Conservation (phyloP, 2,329 filamentous ascomycete genomes). For the Passalora sequoiae region DNA sequence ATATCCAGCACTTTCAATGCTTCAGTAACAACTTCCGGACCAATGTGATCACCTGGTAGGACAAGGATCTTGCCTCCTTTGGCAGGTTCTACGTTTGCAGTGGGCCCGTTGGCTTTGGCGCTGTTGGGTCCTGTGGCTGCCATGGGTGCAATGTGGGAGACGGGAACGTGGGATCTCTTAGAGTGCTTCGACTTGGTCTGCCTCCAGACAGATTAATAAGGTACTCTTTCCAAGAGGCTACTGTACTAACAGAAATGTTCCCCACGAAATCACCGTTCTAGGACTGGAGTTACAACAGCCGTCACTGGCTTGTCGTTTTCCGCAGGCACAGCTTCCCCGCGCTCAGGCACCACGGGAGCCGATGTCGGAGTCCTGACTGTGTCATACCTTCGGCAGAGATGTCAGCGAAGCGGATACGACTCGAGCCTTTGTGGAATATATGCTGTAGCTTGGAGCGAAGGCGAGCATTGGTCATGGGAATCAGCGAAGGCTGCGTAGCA, state of each 20-base stretch:
- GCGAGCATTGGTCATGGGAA: no score
- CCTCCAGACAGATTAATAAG: background rate
- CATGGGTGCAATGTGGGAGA: background rate
- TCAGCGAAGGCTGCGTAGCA: no score
- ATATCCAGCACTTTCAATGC: conserved; percentile 46
- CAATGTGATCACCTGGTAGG: conserved; percentile 31
- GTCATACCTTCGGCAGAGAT: no score
- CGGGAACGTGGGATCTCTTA: no score
- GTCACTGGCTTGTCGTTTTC: background rate
- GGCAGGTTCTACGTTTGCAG: conserved; percentile 6
- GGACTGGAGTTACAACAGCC: background rate
- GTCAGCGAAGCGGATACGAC: no score
- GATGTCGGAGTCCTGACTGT: no score
- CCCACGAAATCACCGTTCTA: background rate
- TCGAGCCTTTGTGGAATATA: no score
- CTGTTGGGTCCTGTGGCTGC: background rate
- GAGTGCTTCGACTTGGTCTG: background rate
- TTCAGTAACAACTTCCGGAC: conserved; percentile 49
- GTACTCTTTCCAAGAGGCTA: background rate
- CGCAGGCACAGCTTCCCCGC: background rate
- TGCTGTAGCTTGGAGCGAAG: no score
- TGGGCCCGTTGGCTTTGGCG: conserved; percentile 4
- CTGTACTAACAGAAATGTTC: background rate
- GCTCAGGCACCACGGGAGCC: background rate
- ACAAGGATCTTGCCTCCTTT: conserved; percentile 14